Base-by-base conservation (phyloP, 2,329 filamentous ascomycete species). In the Diaporthe humulicola region DNA sequence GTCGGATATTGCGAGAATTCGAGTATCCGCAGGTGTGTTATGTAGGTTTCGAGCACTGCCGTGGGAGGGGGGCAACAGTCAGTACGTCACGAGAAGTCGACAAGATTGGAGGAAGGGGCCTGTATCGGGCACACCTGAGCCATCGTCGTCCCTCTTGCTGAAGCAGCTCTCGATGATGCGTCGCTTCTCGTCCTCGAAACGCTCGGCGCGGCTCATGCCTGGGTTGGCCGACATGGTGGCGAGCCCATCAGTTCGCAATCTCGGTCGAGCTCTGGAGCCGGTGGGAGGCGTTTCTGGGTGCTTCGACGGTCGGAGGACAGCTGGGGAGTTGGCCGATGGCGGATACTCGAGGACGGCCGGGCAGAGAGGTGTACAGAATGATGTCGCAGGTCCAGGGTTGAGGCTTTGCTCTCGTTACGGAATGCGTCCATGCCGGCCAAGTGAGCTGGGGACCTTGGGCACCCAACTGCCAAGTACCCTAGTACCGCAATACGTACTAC, bases 101-200 rank as follows among this genome's bases (percentile, higher is more conserved):
- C 70, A 33, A 56, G 64, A 71, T 52, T 58, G 61, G 66, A 36
- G 72, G 36, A 48, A 15, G 74, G 56, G 56, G 66, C 71, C 70
- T 52, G 60, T 66, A 70, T 33, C 66, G 36, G 54, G 75, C 93
- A 82, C 90, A 97, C 95, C 88, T 75, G 95, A 93, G 78, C 96
- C 96, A 85, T 98, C 94, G 56, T 91, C 89, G 82, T 98, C 97
- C 81, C 93, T 93, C 87, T 97, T 98, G 83, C 88, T 90, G 87
- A 98, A 99, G 86, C 96, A 98, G 85, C 94, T 98, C 77, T 98
- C 94, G 78, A 98, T 93, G 80, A 99, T 98, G 82, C 97, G 92
- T 83, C 91, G 90, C 88, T 98, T 98, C 88, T 99, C 97, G 82
- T 98, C 95, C 84, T 99, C 97, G 83, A 98, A 99, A 80, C 92